Evolutionary conservation across 2,329 filamentous ascomycete species (phyloP), one percentile per base, ranked within the genome.

Genomic region (Fusarium avenaceum): DNA sequence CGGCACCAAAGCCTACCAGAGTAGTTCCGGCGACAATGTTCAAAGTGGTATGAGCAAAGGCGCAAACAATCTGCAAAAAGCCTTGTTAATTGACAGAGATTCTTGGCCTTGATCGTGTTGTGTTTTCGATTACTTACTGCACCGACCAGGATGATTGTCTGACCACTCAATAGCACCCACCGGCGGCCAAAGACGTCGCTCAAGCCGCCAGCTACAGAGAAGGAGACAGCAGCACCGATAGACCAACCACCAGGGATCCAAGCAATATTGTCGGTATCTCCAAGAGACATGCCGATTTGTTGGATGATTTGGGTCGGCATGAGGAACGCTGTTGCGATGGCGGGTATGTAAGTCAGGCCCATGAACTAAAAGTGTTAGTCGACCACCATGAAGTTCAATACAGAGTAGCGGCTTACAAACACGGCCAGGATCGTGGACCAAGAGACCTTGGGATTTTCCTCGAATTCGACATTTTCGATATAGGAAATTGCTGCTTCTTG

Each of bases 201-300:
- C 10, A 61, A 11, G 3, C 56, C 57, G 6, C 57, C 57, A 22
- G 57, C 57, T 2, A 61, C 35, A 2, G 57, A 45, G 40, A 61
- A 61, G 1, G 57, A 58, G 2, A 61, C 57, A 17, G 57, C 57
- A 19, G 57, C 32, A 9, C 56, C 57, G 0, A 61, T 61, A 0
- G 57, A 61, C 57, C 57, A 61, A 30, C 57, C 42, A 7, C 57
- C 57, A 13, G 56, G 56, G 2, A 61, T 60, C 57, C 57, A 61
- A 45, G 57, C 46, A 2, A 61, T 61, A 1, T 60, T 26, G 1
- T 43, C 57, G 0, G 57, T 60, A 10, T 60, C 57, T 24, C 57
- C 57, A 3, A 60, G 19, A 1, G 55, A 19, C 57, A 44, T 60
- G 0, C 55, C 57, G 1, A 60, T 60, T n/a, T 60, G 57, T 24